These are phyloP conservation scores for Steccherinum ochraceum DNA, from an alignment of 768 basidiomycete genomes.

Conservation along the genomic window DNA sequence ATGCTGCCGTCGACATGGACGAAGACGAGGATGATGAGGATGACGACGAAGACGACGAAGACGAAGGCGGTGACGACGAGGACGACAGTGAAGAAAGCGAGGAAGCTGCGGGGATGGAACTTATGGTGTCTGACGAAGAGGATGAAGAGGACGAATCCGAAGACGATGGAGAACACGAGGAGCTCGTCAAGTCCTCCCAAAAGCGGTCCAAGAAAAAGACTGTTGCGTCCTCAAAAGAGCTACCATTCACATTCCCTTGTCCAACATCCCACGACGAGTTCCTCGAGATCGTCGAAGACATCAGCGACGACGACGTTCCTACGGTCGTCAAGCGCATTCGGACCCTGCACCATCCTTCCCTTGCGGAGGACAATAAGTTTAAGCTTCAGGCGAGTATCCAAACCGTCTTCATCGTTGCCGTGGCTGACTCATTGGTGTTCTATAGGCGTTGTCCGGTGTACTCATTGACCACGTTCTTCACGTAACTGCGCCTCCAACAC, in stretches of 20 bases:
- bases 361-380: conserved; percentile 86
- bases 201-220: conserved; percentile 25
- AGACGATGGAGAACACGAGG: conserved; percentile 32
- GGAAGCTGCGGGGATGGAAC: conserved; percentile 31
- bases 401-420: no score
- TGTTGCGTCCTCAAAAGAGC: conserved; percentile 31
- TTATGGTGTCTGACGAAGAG: conserved; percentile 29
- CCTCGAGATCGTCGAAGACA: conserved; percentile 67
- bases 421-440: background rate
- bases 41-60: conserved; percentile 27
- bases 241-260: conserved; percentile 92
- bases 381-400: conserved; percentile 73
- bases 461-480: conserved; percentile 87
- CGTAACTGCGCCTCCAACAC: conserved; percentile 55
- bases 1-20: conserved; percentile 14
- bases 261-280: conserved; percentile 86
- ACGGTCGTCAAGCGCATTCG: conserved; percentile 87
- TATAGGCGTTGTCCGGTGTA: conserved; percentile 64
- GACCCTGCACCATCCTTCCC: conserved; percentile 84
- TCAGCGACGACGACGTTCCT: conserved; percentile 68
- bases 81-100: conserved; percentile 25
- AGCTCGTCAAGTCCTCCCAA: conserved; percentile 31
- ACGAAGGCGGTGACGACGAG: conserved; percentile 20
- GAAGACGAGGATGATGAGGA: conserved; percentile 26
- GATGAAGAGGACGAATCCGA: conserved; percentile 35